These are phyloP conservation scores for Friedmanniomyces endolithicus DNA, from an alignment of 495 filamentous ascomycete genomes.

Conservation along the genomic window DNA sequence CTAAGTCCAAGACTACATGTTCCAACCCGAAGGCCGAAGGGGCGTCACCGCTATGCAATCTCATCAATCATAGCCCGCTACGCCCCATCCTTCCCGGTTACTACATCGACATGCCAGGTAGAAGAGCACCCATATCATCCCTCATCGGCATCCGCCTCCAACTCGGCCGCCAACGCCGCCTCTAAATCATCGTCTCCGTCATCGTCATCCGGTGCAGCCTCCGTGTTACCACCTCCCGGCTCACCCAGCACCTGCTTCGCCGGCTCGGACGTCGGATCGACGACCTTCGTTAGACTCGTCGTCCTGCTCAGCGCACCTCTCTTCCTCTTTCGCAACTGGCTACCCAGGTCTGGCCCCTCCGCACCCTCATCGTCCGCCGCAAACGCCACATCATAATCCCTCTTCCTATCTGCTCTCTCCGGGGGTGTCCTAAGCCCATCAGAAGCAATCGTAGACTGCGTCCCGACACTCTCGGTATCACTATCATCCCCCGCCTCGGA, in stretches of 20 bases:
- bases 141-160: conserved; percentile 2
- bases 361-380: conserved; percentile 20
- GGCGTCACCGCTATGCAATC: background rate
- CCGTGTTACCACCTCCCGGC: background rate
- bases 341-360: too few species aligned
- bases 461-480: conserved; percentile 25
- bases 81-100: background rate
- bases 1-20: background rate
- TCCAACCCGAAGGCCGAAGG: background rate
- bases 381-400: background rate
- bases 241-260: background rate
- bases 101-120: background rate
- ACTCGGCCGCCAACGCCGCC: conserved; percentile 16
- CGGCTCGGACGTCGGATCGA: background rate
- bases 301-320: conserved; percentile 29
- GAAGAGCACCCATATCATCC: background rate
- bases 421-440: conserved; percentile 7
- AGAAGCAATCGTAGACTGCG: background rate
- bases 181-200: conserved; percentile 15
- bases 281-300: conserved; percentile 32
- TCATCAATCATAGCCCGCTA: background rate
- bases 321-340: conserved; percentile 30
- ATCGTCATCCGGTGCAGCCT: conserved; percentile 1
- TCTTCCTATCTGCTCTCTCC: conserved; percentile 23
- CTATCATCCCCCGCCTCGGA: conserved; percentile 44